Percentiles rank a stretch among this genome's conserved stretches.
Conservation (phyloP, 352 stramenopile genomes). For the Phytophthora nicotianae region DNA sequence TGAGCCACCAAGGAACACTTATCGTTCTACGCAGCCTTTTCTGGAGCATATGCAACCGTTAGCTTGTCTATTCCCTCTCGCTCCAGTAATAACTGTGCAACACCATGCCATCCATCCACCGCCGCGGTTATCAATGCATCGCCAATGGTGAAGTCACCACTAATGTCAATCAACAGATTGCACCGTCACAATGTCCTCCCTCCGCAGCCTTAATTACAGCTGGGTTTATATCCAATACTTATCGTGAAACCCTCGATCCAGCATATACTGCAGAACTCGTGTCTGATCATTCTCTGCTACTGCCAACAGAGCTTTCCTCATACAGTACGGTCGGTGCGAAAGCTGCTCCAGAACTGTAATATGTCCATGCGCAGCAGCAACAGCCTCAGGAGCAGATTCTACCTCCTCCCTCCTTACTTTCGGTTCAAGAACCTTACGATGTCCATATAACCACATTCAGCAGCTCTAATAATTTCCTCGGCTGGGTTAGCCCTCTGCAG, state of each 20-base stretch:
- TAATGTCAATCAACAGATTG: conserved; percentile 9
- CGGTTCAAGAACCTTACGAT: conserved; percentile 75
- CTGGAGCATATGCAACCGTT: conserved; percentile 1
- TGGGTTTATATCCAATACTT: conserved; percentile 3
- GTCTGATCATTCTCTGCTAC: conserved; percentile 4
- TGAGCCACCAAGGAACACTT: conserved; percentile 10
- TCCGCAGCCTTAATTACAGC: conserved; percentile 5
- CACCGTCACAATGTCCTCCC: conserved; percentile 13
- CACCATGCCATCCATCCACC: background rate
- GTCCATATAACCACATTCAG: background rate
- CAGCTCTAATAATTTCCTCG: conserved; percentile 10
- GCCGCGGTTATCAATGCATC: conserved; percentile 8
- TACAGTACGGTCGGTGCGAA: conserved; percentile 1
- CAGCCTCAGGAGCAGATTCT: conserved; percentile 10
- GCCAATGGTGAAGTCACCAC: conserved; percentile 5
- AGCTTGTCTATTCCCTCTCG: background rate
- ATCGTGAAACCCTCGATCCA: conserved; percentile 5
- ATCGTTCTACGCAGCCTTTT: conserved; percentile 9
- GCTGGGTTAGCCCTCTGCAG: background rate
- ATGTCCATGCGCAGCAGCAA: conserved; percentile 9
- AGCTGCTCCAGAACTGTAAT: conserved; percentile 4
- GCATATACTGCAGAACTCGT: conserved; percentile 15
- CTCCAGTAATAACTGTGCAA: conserved; percentile 8
- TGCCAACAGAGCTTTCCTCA: conserved; percentile 3
- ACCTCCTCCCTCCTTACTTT: conserved; percentile 6